These are phyloP conservation scores for Cercospora zeae-maydis DNA, from an alignment of 2,329 filamentous ascomycete genomes.

Conservation along the genomic window DNA sequence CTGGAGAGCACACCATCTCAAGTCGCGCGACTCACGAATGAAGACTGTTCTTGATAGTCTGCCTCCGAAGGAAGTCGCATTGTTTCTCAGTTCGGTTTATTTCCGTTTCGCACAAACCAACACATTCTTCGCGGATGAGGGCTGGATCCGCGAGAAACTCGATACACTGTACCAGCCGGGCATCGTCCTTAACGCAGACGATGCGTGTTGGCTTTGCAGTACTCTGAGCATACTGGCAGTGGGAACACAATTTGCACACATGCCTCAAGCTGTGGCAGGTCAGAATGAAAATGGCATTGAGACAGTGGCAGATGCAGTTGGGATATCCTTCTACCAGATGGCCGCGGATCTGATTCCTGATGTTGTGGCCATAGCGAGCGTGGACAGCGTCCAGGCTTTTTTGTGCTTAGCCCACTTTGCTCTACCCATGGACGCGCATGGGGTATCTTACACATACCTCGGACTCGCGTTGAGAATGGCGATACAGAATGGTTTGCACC, in stretches of 20 bases:
- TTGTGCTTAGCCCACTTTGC: constrained; percentile 55
- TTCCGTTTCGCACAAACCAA: constrained; percentile 46
- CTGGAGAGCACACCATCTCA: constrained; percentile 43
- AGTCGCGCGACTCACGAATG: constrained; percentile 40
- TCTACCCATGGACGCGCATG: constrained; percentile 55
- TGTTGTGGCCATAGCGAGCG: constrained; percentile 54
- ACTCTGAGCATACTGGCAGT: constrained; percentile 40
- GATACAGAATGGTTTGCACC: constrained; percentile 60
- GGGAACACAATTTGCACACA: constrained; percentile 45
- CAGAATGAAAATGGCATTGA: constrained; percentile 34
- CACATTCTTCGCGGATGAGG: constrained; percentile 44
- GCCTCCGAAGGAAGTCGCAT: constrained; percentile 45
- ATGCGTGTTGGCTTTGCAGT: constrained; percentile 41
- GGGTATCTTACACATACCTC: constrained; percentile 56
- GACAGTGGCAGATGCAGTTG: constrained; percentile 36
- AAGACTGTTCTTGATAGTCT: constrained; percentile 40
- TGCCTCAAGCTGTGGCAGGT: constrained; percentile 6
- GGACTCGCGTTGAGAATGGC: constrained; percentile 56
- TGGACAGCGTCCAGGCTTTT: constrained; percentile 56
- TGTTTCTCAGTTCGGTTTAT: constrained; percentile 43
- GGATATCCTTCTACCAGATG: constrained; percentile 55
- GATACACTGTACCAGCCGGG: constrained; percentile 40
- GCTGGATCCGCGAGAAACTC: constrained; percentile 42
- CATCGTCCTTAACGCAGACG: constrained; percentile 37
- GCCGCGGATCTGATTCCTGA: constrained; percentile 55